Evolutionary conservation across 768 basidiomycete species (phyloP).

Genomic region (Agaricus sinodeliciosus): DNA sequence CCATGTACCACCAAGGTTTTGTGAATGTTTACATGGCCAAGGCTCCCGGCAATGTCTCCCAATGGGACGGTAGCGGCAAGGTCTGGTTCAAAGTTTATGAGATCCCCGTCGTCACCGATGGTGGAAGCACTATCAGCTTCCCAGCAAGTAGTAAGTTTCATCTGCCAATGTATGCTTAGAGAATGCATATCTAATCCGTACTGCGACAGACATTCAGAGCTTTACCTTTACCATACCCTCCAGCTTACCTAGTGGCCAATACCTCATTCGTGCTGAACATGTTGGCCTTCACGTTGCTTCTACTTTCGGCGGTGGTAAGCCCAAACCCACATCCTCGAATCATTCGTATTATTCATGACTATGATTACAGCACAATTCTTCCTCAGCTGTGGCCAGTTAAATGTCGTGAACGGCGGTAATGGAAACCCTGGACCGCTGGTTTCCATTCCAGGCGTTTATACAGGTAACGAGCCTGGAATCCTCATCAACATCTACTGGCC

Average conservation of each 20-base stretch:
- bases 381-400: conserved; percentile 31
- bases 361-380: conserved; percentile 21
- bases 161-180: neutral
- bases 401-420: conserved; percentile 26
- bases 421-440: conserved; percentile 20
- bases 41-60: conserved; percentile 33
- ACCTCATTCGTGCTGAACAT: conserved; percentile 8
- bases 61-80: conserved; percentile 32
- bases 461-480: conserved; percentile 17
- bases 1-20: conserved; percentile 45
- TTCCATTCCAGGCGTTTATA: conserved; percentile 23
- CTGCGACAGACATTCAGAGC: neutral
- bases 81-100: conserved; percentile 44
- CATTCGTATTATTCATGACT: neutral
- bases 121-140: conserved; percentile 30
- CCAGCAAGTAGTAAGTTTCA: conserved; percentile 25
- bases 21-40: conserved; percentile 39
- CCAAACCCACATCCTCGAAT: neutral
- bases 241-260: conserved; percentile 1
- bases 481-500: conserved; percentile 18
- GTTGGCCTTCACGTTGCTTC: conserved; percentile 1
- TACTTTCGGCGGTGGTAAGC: conserved; percentile 27
- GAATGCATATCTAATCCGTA: neutral
- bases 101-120: conserved; percentile 34
- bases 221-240: conserved; percentile 1